Conservation (phyloP, 495 filamentous ascomycete species). For the Neurospora cerealis region DNA sequence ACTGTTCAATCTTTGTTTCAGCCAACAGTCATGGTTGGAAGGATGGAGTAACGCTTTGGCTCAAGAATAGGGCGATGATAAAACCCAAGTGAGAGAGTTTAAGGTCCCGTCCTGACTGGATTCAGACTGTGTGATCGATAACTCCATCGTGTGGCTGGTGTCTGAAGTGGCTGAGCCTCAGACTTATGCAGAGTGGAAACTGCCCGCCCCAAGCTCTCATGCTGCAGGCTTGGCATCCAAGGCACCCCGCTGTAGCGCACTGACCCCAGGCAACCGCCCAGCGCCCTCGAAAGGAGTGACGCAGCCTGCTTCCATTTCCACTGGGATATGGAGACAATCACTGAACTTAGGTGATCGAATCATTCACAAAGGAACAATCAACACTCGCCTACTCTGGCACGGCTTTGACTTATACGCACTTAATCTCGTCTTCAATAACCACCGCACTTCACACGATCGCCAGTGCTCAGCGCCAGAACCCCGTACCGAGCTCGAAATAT, state of each 20-base stretch:
- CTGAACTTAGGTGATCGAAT: not conserved
- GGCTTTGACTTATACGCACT: not conserved
- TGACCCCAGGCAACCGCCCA: not conserved
- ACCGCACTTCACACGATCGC: constrained; percentile 17
- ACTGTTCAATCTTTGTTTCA: not conserved
- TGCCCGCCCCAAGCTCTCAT: not conserved
- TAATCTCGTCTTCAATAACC: constrained; percentile 21
- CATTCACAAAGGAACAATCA: not conserved
- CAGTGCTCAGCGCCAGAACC: constrained; percentile 13
- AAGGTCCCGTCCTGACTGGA: not conserved
- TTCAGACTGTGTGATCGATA: not conserved
- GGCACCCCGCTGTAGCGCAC: not conserved
- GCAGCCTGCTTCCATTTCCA: constrained; percentile 1
- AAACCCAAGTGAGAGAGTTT: not conserved
- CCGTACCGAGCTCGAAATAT: not conserved
- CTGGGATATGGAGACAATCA: not conserved
- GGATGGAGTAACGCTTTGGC: not conserved
- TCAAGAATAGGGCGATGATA: not conserved
- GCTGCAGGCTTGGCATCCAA: not conserved
- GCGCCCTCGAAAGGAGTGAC: constrained; percentile 5
- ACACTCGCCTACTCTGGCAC: not conserved
- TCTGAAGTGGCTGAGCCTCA: not conserved
- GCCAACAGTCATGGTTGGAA: not conserved
- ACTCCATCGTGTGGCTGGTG: not conserved
- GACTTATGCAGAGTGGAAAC: not conserved